Evolutionary conservation across 495 filamentous ascomycete species (phyloP).

Genomic region (Choiromyces venosus): DNA sequence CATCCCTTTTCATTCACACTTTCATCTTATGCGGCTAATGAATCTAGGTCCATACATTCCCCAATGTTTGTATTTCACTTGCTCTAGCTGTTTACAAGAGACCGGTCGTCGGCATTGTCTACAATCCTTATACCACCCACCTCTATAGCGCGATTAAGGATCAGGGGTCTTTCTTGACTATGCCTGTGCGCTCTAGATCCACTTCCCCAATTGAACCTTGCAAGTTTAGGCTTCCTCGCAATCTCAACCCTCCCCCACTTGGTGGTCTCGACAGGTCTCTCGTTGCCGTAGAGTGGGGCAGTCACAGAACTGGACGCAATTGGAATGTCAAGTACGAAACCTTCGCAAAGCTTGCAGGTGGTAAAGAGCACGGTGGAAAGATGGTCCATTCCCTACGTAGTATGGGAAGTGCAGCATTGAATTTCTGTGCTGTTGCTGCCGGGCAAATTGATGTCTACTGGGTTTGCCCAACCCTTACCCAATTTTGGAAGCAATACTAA

Average conservation of each 20-base stretch:
- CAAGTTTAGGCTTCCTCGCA: constrained; percentile 56
- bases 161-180: constrained; percentile 60
- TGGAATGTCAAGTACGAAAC: constrained; percentile 66
- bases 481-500: neutral
- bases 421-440: constrained; percentile 72
- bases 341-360: constrained; percentile 61
- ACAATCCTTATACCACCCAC: constrained; percentile 56
- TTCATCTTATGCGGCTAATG: neutral
- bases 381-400: constrained; percentile 79
- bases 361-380: constrained; percentile 61
- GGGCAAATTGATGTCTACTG: constrained; percentile 80
- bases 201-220: constrained; percentile 40
- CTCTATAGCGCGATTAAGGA: constrained; percentile 61
- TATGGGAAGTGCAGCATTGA: constrained; percentile 75
- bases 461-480: constrained; percentile 39
- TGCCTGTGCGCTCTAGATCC: constrained; percentile 43
- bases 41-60: constrained; percentile 60
- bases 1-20: neutral
- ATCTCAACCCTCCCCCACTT: constrained; percentile 51
- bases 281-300: constrained; percentile 74
- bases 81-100: constrained; percentile 60
- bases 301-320: constrained; percentile 65
- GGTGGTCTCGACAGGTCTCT: constrained; percentile 57
- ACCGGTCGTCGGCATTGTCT: constrained; percentile 74
- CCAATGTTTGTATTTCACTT: constrained; percentile 74